A percentile compares a stretch with the other conserved stretches of the same genome.
Conservation (phyloP, 2,329 filamentous ascomycete species). For the Colletotrichum eleusines region DNA sequence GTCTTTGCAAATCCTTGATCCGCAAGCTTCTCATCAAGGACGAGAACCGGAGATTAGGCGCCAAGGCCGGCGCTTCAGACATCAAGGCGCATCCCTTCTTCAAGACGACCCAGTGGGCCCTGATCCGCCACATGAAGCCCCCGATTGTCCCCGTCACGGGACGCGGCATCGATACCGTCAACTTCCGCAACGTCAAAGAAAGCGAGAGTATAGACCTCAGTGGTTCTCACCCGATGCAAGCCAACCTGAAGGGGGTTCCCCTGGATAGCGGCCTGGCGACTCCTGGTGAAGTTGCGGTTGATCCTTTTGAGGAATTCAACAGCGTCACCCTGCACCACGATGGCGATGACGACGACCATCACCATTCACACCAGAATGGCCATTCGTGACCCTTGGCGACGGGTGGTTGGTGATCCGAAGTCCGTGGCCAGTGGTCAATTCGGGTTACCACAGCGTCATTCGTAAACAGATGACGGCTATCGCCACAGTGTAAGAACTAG, state of each 20-base stretch:
- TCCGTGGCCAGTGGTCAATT: neutral
- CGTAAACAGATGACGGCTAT: neutral
- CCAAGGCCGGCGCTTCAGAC: conserved; percentile 93
- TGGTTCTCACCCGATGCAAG: conserved; percentile 62
- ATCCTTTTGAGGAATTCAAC: conserved; percentile 99
- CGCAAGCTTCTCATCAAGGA: conserved; percentile 98
- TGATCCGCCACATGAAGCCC: conserved; percentile 97
- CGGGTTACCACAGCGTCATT: neutral
- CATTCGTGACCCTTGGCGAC: conserved; percentile 7
- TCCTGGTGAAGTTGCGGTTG: conserved; percentile 77
- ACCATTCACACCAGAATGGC: conserved; percentile 45
- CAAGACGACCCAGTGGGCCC: conserved; percentile 93
- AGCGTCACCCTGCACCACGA: conserved; percentile 98
- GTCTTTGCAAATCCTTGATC: conserved; percentile 95
- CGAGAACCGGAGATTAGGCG: conserved; percentile 91
- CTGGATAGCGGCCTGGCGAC: conserved; percentile 88
- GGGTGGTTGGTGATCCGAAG: neutral
- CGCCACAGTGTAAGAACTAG: conserved; percentile 6
- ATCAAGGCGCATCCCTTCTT: conserved; percentile 98
- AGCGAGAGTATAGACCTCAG: conserved; percentile 92
- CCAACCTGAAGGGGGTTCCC: conserved; percentile 78
- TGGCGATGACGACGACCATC: conserved; percentile 80
- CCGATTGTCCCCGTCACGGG: conserved; percentile 95
- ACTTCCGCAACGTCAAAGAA: conserved; percentile 98
- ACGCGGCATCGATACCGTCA: conserved; percentile 91